A percentile compares a stretch with the other conserved stretches of the same genome.
phyloP scores from a whole-genome alignment of 2,329 filamentous ascomycete genomes.

The Acarospora socialis region DNA sequence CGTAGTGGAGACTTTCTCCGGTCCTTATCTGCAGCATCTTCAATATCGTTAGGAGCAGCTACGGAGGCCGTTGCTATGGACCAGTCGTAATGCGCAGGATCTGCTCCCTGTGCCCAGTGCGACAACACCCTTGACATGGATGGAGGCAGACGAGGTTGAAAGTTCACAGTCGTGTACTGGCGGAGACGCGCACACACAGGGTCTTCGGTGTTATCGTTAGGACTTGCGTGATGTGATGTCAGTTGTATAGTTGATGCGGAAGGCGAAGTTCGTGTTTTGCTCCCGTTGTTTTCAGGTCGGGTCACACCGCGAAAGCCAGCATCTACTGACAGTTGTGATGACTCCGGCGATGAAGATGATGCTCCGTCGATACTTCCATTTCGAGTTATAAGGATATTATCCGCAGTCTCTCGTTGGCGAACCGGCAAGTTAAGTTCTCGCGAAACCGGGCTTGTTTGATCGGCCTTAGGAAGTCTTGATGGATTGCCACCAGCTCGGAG shows the following conservation, averaged over 20 bases:
- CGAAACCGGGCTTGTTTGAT: neutral
- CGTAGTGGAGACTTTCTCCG: slow-evolving; percentile 3
- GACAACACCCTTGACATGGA: slow-evolving; percentile 6
- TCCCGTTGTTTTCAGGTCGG: neutral
- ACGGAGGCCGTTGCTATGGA: slow-evolving; percentile 3
- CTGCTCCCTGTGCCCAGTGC: slow-evolving; percentile 9
- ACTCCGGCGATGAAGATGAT: neutral
- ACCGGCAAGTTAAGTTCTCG: slow-evolving; percentile 1
- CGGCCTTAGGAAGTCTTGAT: neutral
- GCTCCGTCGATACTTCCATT: slow-evolving; percentile 8
- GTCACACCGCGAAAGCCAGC: neutral
- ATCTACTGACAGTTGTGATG: neutral
- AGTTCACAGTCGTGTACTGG: slow-evolving; percentile 1
- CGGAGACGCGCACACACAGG: slow-evolving; percentile 5
- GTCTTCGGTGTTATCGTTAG: slow-evolving; percentile 2
- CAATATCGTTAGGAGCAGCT: slow-evolving; percentile 2
- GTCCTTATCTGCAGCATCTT: slow-evolving; percentile 1
- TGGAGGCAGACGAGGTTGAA: slow-evolving; percentile 5
- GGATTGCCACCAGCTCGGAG: too few species aligned
- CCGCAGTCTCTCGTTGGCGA: too few species aligned
- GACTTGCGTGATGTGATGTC: slow-evolving; percentile 1
- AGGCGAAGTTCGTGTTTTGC: neutral
- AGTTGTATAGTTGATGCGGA: slow-evolving; percentile 1
- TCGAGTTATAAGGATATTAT: too few species aligned
- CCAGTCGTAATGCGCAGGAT: slow-evolving; percentile 11